These are phyloP conservation scores for Oryza australiensis DNA, from an alignment of 176 grass and related monocot species.

Conservation along the genomic window DNA sequence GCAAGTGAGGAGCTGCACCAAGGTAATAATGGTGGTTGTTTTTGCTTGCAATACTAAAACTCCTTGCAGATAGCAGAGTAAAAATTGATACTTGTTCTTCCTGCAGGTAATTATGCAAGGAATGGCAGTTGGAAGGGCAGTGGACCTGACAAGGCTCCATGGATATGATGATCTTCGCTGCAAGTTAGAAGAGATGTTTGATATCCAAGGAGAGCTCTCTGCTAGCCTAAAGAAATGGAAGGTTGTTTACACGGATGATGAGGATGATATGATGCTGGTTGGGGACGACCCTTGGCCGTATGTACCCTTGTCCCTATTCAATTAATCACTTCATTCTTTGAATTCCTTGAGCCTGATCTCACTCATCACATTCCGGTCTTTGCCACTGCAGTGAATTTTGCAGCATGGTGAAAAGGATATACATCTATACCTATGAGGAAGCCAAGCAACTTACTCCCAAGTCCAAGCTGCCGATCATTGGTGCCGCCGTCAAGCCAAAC, in stretches of 20 bases:
- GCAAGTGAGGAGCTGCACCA: conserved; percentile 76
- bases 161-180: conserved; percentile 55
- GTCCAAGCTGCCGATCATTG: conserved; percentile 43
- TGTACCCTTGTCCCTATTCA: conserved; percentile 2
- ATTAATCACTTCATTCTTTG: not conserved
- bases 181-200: conserved; percentile 82
- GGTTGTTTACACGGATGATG: conserved; percentile 67
- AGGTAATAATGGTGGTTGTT: conserved; percentile 43
- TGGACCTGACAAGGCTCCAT: conserved; percentile 59
- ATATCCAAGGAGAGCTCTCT: conserved; percentile 74
- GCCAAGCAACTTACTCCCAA: conserved; percentile 61
- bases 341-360: not conserved
- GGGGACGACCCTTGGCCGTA: conserved; percentile 85
- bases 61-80: not conserved
- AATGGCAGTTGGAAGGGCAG: conserved; percentile 75
- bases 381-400: conserved; percentile 65
- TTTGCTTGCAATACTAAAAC: not conserved
- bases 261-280: conserved; percentile 78
- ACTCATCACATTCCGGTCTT: not conserved
- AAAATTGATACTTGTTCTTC: not conserved
- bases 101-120: conserved; percentile 88
- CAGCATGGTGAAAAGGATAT: conserved; percentile 67
- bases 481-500: conserved; percentile 41
- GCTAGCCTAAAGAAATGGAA: conserved; percentile 70
- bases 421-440: conserved; percentile 80